Evolutionary conservation across 257 asterid genomes (phyloP), one percentile per base, ranked within the genome.

Genomic region (Solanum acaule): DNA sequence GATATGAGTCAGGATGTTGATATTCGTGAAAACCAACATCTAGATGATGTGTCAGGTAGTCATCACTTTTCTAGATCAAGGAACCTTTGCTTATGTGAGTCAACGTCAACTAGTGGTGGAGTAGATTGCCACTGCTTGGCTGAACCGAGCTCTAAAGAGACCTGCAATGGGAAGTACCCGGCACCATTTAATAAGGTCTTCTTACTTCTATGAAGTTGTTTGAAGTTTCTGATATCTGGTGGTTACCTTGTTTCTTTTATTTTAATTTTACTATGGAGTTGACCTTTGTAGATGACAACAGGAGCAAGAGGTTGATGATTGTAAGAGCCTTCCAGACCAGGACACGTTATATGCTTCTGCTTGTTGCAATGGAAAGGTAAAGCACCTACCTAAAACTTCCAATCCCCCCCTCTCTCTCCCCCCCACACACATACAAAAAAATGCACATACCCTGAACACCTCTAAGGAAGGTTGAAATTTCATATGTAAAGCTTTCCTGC

Each of bases 221-320:
- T 35, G 72, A 72, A 77, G 88, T 46, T 49, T 82, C 56, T 88
- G 33, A 59, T 81, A 88, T 88, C 85, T 90, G 87, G 86, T 72
- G 88, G 89, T 89, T 70, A 25, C 87, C 81, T 65, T 89, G 89
- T 89, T 88, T 93, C 88, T 92, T 92, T 91, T 93, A 89, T 91
- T 94, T 91, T 93, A 90, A 91, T 94, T 94, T 92, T 93, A 92
- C 95, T 91, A 90, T 91, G 93, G 93, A 92, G 90, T 90, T 95
- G 96, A 95, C 95, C 91, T 93, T 92, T 95, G 97, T 95, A 93
- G 98, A 93, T 94, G 91, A 92, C 94, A 92, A 95, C 98, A 95
- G 98, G 98, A 93, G 95, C 92, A 91, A 91, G 91, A 88, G 86
- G 88, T 81, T 86, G 91, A 49, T 87, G 88, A 90, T 78, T 61